Evolutionary conservation across 2,329 filamentous ascomycete genomes (phyloP), one percentile per base, ranked within the genome.

Genomic region (Calonectria montana): DNA sequence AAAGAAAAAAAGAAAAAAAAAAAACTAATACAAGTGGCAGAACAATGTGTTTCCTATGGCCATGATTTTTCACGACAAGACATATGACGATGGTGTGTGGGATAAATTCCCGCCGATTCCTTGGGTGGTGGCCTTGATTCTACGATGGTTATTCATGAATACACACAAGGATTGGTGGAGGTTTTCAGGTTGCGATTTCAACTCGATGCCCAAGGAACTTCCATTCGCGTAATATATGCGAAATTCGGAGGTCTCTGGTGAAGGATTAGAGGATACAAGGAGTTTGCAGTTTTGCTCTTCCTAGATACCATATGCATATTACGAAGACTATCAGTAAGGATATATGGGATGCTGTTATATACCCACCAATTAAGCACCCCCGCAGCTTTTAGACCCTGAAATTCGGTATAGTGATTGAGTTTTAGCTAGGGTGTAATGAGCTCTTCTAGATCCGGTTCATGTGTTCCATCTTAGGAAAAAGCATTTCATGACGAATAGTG

Each of bases 121-220:
- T 6, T 80, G 76, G 78, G 23, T 80, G 2, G 66, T 77, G 0
- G 57, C 67, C 16, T 16, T 83, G n/a, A 59, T 83, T 7, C 76
- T 85, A 50, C 71, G 79, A n/a, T 83, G 79, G 78, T 27, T 82
- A 10, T 82, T 81, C 71, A 75, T 83, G 16, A 78, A 80, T 16
- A 82, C 77, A 71, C 77, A 83, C 62, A 81, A 82, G 67, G 79
- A 80, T 43, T 82, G 82, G 82, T 83, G 81, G 82, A 78, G 81
- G 55, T 84, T 83, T 69, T 78, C 81, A 1, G 76, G 78, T 13
- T 83, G 82, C 55, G 80, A 82, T 63, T 65, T 75, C 29, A 59
- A 76, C 18, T 80, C 80, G 21, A 74, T 74, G 25, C 82, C 80
- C 13, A 76, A 80, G 67, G 81, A 83, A 23, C 73, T 85, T 39